phyloP scores from a whole-genome alignment of 2,329 filamentous ascomycete genomes.

The Fusarium mangiferae region DNA sequence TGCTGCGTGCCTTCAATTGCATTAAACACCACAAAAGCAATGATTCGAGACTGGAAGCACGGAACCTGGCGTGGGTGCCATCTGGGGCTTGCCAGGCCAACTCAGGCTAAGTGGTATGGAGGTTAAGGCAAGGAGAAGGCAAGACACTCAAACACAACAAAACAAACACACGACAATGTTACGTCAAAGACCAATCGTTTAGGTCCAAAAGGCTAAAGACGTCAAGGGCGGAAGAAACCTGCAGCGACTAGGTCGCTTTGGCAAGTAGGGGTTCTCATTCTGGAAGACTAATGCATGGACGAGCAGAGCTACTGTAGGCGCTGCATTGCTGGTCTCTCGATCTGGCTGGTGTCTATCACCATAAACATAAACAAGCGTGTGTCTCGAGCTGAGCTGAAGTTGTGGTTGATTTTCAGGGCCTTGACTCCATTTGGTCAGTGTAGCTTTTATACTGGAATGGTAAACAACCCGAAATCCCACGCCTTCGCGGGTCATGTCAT shows the following conservation, averaged over 20 bases:
- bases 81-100: constrained; percentile 33
- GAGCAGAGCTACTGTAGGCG: constrained; percentile 10
- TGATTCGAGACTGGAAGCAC: constrained; percentile 19
- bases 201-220: constrained; percentile 18
- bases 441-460: constrained; percentile 31
- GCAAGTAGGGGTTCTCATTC: constrained; percentile 22
- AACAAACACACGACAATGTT: constrained; percentile 21
- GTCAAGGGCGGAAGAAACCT: constrained; percentile 41
- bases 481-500: constrained; percentile 11
- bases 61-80: constrained; percentile 27
- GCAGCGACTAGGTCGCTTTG: constrained; percentile 22
- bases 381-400: constrained; percentile 8
- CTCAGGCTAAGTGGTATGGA: constrained; percentile 40
- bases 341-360: not conserved
- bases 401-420: constrained; percentile 5
- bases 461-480: constrained; percentile 30
- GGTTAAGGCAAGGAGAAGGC: constrained; percentile 41
- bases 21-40: constrained; percentile 32
- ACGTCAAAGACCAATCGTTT: constrained; percentile 20
- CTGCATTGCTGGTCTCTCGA: constrained; percentile 17
- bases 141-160: constrained; percentile 37
- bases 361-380: constrained; percentile 8
- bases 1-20: constrained; percentile 23
- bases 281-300: constrained; percentile 19
- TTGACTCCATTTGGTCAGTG: not conserved